These are phyloP conservation scores for Quercus engelmannii DNA, from an alignment of 306 rosid genomes.

Conservation along the genomic window DNA sequence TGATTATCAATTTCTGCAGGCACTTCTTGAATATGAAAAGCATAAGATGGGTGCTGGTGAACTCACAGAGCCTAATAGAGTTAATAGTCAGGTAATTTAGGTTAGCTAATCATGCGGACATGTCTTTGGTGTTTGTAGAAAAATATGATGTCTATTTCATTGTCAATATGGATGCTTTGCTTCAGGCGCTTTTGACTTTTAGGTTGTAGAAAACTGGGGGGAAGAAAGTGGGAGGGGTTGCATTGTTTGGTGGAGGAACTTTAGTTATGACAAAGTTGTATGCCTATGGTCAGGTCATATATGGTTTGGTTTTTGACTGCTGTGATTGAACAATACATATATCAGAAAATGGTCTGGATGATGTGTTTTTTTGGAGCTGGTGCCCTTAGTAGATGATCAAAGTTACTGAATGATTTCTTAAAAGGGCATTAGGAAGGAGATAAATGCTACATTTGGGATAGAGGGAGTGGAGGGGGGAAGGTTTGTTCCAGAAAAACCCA, in stretches of 20 bases:
- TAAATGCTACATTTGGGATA: neutral
- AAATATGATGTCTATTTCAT: neutral
- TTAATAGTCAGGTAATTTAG: slow-evolving; percentile 66
- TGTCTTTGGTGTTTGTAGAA: neutral
- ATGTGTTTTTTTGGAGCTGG: neutral
- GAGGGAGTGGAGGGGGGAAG: too few relatives aligned
- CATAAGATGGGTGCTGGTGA: slow-evolving; percentile 72
- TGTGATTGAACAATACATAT: neutral
- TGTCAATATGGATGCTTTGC: neutral
- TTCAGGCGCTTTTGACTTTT: neutral
- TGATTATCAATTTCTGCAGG: slow-evolving; percentile 42
- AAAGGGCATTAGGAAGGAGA: neutral
- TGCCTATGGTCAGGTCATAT: neutral
- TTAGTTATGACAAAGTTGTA: neutral
- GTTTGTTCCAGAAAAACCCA: too few relatives aligned
- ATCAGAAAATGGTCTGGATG: neutral
- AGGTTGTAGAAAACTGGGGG: neutral
- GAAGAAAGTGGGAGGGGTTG: neutral
- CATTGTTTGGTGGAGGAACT: neutral
- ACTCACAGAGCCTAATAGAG: slow-evolving; percentile 65
- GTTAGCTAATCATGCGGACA: neutral
- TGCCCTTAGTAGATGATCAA: neutral
- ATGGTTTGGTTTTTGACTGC: neutral
- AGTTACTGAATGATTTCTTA: neutral
- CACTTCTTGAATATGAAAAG: slow-evolving; percentile 97